Conservation (phyloP, 192 early-diverging fungal species). For the Gryganskiella cystojenkinii region DNA sequence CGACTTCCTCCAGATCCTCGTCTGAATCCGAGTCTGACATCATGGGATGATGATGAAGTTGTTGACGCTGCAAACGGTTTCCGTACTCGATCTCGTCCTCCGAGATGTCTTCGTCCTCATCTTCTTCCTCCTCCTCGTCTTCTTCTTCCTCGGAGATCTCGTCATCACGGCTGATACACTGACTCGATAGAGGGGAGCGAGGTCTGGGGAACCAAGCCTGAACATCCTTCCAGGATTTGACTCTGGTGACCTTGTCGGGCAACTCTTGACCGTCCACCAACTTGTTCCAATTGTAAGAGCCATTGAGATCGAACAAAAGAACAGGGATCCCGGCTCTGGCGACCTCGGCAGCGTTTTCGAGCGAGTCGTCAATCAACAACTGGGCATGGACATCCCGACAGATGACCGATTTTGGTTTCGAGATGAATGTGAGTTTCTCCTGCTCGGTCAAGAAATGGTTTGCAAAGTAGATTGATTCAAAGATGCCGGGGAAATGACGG, state of each 20-base stretch:
- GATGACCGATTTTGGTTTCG: slow-evolving; percentile 66
- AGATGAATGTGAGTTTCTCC: slow-evolving; percentile 61
- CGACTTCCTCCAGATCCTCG: slow-evolving; percentile 17
- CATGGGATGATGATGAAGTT: slow-evolving; percentile 15
- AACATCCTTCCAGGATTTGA: slow-evolving; percentile 65
- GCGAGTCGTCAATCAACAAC: slow-evolving; percentile 66
- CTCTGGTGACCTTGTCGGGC: slow-evolving; percentile 59
- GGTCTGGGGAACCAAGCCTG: slow-evolving; percentile 58
- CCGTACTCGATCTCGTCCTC: slow-evolving; percentile 7
- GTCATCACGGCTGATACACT: slow-evolving; percentile 31
- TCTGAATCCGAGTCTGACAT: slow-evolving; percentile 32
- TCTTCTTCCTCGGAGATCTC: slow-evolving; percentile 9
- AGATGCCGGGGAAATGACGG: slow-evolving; percentile 66
- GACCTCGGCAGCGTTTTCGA: slow-evolving; percentile 64
- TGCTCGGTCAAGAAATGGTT: slow-evolving; percentile 63
- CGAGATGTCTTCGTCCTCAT: slow-evolving; percentile 17
- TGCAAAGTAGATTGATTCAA: slow-evolving; percentile 72
- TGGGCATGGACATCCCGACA: slow-evolving; percentile 67
- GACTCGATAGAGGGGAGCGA: slow-evolving; percentile 52
- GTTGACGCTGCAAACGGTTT: slow-evolving; percentile 18
- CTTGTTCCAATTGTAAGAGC: slow-evolving; percentile 62
- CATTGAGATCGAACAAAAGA: slow-evolving; percentile 66
- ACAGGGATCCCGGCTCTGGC: slow-evolving; percentile 62
- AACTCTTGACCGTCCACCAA: slow-evolving; percentile 30
- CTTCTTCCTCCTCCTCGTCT: slow-evolving; percentile 30